These are phyloP conservation scores for Tulasnella sp. DNA, from an alignment of 768 basidiomycete species.

Conservation along the genomic window DNA sequence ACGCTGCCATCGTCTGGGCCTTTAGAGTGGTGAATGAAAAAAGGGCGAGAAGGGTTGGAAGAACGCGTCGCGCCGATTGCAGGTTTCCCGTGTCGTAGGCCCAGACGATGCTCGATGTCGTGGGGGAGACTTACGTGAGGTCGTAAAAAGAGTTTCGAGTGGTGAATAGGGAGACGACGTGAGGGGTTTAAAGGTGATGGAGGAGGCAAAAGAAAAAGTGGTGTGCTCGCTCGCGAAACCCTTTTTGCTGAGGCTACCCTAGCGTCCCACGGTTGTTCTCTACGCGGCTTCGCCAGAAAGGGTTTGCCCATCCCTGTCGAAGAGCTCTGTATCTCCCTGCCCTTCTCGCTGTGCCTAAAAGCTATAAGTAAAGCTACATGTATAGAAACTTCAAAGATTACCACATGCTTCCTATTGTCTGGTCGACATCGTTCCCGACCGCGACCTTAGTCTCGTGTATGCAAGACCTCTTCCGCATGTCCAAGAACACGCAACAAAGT, in stretches of 20 bases:
- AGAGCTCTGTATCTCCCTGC: too few relatives aligned
- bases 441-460: too few relatives aligned
- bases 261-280: background rate
- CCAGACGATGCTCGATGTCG: background rate
- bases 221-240: background rate
- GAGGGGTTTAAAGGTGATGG: background rate
- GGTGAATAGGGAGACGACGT: background rate
- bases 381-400: too few relatives aligned
- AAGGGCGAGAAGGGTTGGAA: too few relatives aligned
- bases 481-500: too few relatives aligned
- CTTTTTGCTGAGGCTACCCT: background rate
- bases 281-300: background rate
- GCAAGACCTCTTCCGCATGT: too few relatives aligned
- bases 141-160: background rate
- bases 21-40: too few relatives aligned
- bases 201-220: background rate
- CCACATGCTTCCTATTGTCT: too few relatives aligned
- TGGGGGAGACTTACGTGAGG: background rate
- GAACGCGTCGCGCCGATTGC: background rate
- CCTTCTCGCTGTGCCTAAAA: too few relatives aligned
- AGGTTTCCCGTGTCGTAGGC: background rate
- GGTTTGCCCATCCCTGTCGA: background rate
- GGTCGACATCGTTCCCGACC: too few relatives aligned
- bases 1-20: background rate
- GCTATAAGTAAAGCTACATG: too few relatives aligned